phyloP scores from a whole-genome alignment of 2,329 filamentous ascomycete genomes.

The Colletotrichum godetiae region DNA sequence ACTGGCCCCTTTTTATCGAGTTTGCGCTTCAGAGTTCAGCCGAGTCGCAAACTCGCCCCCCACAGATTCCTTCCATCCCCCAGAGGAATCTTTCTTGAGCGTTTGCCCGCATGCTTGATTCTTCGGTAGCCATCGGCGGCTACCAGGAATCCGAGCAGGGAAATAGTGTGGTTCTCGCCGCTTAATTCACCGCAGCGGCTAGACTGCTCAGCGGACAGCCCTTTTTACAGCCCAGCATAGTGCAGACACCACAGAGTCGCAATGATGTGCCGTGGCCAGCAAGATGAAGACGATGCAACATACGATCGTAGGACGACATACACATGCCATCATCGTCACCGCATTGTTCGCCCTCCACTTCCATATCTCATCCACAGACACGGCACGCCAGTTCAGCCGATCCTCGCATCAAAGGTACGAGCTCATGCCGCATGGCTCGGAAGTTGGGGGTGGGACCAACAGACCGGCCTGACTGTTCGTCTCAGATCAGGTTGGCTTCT shows the following conservation, averaged over 20 bases:
- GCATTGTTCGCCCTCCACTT: neutral
- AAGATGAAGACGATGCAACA: conserved; percentile 31
- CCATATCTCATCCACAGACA: neutral
- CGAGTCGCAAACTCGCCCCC: neutral
- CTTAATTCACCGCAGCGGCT: neutral
- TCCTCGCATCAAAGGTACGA: neutral
- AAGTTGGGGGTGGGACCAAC: neutral
- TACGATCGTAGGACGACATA: neutral
- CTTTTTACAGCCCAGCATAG: neutral
- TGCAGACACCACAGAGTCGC: neutral
- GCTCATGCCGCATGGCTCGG: neutral
- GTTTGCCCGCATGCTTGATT: neutral
- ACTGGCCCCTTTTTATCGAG: neutral
- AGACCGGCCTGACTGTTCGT: neutral
- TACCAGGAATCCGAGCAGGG: neutral
- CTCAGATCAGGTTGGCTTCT: neutral
- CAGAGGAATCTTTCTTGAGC: neutral
- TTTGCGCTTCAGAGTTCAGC: neutral
- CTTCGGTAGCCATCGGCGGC: too few species aligned
- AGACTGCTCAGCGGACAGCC: neutral
- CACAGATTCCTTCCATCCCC: neutral
- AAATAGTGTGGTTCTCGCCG: neutral
- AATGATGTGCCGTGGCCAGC: neutral
- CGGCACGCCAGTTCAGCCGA: neutral
- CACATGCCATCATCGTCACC: neutral